Conservation (phyloP, 805 yeast species). For the Lachancea dasiensis region DNA sequence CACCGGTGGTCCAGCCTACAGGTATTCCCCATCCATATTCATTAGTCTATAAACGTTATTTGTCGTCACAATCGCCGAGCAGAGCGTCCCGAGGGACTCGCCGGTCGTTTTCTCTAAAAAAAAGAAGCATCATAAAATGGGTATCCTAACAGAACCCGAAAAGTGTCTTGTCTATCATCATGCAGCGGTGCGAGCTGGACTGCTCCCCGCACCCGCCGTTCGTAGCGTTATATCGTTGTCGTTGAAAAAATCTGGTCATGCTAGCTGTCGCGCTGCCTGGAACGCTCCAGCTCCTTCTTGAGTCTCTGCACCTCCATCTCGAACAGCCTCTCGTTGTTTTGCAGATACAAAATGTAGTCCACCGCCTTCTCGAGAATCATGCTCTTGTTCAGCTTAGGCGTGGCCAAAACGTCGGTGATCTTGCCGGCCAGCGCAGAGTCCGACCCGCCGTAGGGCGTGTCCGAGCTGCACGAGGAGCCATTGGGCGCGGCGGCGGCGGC, state of each 20-base stretch:
- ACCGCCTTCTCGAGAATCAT: conserved; percentile 66
- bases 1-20: too few species aligned
- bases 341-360: conserved; percentile 49
- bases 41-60: conserved; percentile 10
- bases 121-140: too few species aligned
- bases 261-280: too few species aligned
- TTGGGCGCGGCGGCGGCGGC: conserved; percentile 2
- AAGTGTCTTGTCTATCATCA: conserved; percentile 3
- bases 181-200: background rate
- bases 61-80: conserved; percentile 7
- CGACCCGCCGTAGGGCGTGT: background rate
- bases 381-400: conserved; percentile 53
- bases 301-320: conserved; percentile 31
- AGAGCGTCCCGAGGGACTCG: too few species aligned
- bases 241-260: too few species aligned
- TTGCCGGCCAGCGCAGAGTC: conserved; percentile 5
- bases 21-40: conserved; percentile 3
- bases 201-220: background rate
- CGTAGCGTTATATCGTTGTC: too few species aligned
- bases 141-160: background rate
- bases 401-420: conserved; percentile 10
- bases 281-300: conserved; percentile 28
- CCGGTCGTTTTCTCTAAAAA: too few species aligned
- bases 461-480: conserved; percentile 2
- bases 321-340: conserved; percentile 40